Evolutionary conservation across 2,329 filamentous ascomycete species (phyloP).

Genomic region (Dothistroma pini): DNA sequence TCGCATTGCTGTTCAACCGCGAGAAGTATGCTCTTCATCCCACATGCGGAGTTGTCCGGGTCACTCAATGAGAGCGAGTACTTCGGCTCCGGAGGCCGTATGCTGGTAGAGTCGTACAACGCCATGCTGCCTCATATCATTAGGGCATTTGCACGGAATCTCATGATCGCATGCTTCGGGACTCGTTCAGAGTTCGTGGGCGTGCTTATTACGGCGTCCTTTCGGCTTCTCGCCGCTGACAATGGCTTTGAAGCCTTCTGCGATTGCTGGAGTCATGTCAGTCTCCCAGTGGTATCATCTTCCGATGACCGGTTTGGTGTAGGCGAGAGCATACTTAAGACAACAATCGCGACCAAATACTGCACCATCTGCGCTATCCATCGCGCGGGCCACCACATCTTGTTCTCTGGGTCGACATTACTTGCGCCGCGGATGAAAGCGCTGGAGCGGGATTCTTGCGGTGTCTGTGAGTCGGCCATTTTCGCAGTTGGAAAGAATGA

Average conservation of each 20-base stretch:
- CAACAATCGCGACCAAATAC: slow-evolving; percentile 27
- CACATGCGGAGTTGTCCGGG: slow-evolving; percentile 15
- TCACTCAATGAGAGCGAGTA: slow-evolving; percentile 5
- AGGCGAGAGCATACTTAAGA: slow-evolving; percentile 21
- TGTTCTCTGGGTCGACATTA: slow-evolving; percentile 26
- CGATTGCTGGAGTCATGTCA: slow-evolving; percentile 19
- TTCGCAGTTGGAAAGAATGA: neutral
- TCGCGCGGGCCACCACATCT: slow-evolving; percentile 27
- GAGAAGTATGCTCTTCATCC: neutral
- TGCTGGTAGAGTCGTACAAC: neutral
- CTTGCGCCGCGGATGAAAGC: slow-evolving; percentile 28
- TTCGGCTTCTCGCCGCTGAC: slow-evolving; percentile 18
- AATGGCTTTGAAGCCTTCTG: slow-evolving; percentile 24
- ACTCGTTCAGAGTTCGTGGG: neutral
- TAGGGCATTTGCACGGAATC: slow-evolving; percentile 6
- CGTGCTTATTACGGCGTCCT: slow-evolving; percentile 9
- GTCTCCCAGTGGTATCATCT: neutral
- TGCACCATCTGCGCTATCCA: slow-evolving; percentile 28
- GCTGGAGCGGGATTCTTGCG: slow-evolving; percentile 19
- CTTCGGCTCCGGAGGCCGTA: neutral
- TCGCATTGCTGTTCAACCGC: neutral
- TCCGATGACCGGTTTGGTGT: too few species aligned
- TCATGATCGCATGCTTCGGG: neutral
- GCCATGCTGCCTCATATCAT: slow-evolving; percentile 5
- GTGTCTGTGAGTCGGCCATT: slow-evolving; percentile 7